phyloP scores from a whole-genome alignment of 305 asterid species.

The Rubia balearica region DNA sequence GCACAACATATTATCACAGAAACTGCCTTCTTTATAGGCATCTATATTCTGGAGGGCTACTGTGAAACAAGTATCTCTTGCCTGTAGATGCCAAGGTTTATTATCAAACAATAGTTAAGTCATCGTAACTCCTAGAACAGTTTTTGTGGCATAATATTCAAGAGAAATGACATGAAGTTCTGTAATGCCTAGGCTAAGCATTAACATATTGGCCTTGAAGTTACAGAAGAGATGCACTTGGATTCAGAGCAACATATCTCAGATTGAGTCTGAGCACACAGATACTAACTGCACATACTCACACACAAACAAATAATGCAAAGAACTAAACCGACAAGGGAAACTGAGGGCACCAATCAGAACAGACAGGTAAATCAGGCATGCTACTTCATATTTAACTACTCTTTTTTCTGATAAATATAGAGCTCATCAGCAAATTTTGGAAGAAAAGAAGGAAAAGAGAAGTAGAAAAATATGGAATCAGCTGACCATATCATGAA shows the following conservation, averaged over 20 bases:
- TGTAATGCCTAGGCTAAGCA: not conserved
- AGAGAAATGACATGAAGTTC: not conserved
- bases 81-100: not conserved
- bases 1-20: not conserved
- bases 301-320: not conserved
- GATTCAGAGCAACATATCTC: not conserved
- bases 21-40: not conserved
- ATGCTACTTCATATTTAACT: conserved; percentile 7
- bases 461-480: conserved; percentile 6
- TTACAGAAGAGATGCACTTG: not conserved
- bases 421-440: conserved; percentile 12
- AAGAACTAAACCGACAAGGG: not conserved
- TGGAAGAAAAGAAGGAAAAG: not conserved
- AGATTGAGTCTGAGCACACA: not conserved
- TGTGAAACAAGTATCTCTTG: not conserved
- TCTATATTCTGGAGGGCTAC: not conserved
- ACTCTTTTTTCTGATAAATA: conserved; percentile 6
- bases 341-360: conserved; percentile 1
- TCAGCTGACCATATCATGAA: conserved; percentile 16
- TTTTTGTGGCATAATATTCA: not conserved
- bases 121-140: not conserved
- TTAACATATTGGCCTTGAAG: not conserved
- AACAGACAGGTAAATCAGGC: conserved; percentile 8
- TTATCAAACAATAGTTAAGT: no score
- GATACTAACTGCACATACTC: not conserved